Evolutionary conservation across 2,329 filamentous ascomycete genomes (phyloP), one percentile per base, ranked within the genome.

Genomic region (Talaromyces sp.): DNA sequence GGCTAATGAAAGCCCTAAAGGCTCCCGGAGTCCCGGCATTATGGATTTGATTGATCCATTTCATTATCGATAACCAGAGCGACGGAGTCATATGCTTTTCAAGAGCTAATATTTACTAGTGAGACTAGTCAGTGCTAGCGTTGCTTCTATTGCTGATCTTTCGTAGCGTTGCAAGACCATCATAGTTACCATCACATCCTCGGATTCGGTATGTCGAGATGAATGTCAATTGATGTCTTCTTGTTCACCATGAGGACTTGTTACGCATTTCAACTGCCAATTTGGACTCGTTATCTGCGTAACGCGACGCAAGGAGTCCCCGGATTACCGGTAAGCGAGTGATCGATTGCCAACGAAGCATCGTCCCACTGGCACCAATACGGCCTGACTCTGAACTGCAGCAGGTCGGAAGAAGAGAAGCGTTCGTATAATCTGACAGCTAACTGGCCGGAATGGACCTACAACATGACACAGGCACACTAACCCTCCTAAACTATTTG

Each of bases 311-410:
- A 67, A 66, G 66, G 63, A 65, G 65, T 58, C 47, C 61, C 67
- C 53, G n/a, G 53, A 56, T 25, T 36, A 25, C 53, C 53, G 51
- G 40, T 58, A 64, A 69, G 67, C 71, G 67, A 73, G 70, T 72
- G 64, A 68, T 62, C 63, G 65, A 65, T 67, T 70, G 71, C 68
- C 71, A 73, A 68, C 71, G 61, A 70, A 73, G 68, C 70, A 68
- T 47, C 29, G 54, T 64, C 54, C 54, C 62, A 64, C 49, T 63
- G 47, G 25, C 45, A 25, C 36, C 58, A 40, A 60, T 60, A 60
- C 40, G 38, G 22, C 58, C 25, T 43, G 36, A 59, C 22, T 29
- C 56, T 43, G 56, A 43, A 19, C 40, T 61, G 59, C 58, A 61
- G 40, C 58, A 60, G 58, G 19, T 56, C 51, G n/a, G n/a, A 22